These are phyloP conservation scores for Nigrospora osmanthi DNA, from an alignment of 2,329 filamentous ascomycete species.

Conservation along the genomic window DNA sequence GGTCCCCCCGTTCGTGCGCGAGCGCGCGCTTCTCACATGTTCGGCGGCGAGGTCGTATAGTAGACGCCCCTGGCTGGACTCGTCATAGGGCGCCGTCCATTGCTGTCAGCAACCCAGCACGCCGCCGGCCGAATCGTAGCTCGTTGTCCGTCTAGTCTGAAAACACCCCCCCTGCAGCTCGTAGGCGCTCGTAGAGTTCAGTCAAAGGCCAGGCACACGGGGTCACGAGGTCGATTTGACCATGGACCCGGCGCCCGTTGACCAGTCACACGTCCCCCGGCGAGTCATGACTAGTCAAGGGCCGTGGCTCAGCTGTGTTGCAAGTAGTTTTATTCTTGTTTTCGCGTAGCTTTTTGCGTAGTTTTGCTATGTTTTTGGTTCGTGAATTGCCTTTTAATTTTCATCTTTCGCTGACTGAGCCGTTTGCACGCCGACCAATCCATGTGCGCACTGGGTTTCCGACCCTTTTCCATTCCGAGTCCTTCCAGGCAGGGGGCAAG, in stretches of 20 bases:
- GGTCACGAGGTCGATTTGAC: background rate
- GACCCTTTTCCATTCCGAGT: background rate
- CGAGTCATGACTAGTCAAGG: background rate
- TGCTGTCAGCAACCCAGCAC: no score
- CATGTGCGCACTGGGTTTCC: background rate
- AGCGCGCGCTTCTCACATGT: no score
- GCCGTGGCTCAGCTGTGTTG: background rate
- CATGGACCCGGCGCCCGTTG: no score
- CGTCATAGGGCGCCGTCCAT: no score
- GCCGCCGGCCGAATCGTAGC: no score
- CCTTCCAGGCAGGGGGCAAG: background rate
- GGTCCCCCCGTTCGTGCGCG: no score
- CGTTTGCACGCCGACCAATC: background rate
- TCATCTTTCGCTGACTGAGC: background rate
- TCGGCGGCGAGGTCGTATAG: no score
- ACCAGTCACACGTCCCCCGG: no score
- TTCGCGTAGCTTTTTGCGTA: conserved; percentile 1
- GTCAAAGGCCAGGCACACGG: background rate
- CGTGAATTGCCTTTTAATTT: background rate
- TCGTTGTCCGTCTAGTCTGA: no score
- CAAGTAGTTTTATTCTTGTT: conserved; percentile 1
- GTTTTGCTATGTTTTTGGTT: conserved; percentile 3
- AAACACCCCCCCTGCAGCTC: no score
- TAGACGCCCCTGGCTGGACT: no score
- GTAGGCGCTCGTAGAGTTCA: no score